Evolutionary conservation across 2,329 filamentous ascomycete genomes (phyloP), one percentile per base, ranked within the genome.

Genomic region (Apiospora phragmitis): DNA sequence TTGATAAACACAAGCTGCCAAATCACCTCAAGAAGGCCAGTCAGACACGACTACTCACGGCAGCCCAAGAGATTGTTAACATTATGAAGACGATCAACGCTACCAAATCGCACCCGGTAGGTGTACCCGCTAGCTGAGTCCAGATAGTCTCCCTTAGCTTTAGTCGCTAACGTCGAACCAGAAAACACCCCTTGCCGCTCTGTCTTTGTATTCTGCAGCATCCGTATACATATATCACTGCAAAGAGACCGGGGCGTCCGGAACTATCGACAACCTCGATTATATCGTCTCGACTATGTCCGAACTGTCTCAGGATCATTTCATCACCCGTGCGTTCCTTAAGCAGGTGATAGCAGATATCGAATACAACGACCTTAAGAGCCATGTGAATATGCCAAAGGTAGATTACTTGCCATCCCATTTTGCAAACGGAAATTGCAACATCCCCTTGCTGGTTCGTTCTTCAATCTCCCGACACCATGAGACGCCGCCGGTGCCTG

Each of bases 321-420:
- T 90, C 1, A 88, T 98, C 41, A 95, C 94, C 0, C 90, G 92
- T 62, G 93, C 93, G 0, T 97, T 97, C 78, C 84, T 97, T n/a
- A 90, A 92, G 14, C 95, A 98, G 78, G 84, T 95, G 0, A 89
- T 94, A 71, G 86, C 95, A n/a, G 95, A 98, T 75, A 88, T 97
- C 11, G 90, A 94, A 45, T 79, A 79, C 42, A 87, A 85, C 71
- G 82, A 80, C 1, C 77, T 88, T 35, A 73, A 77, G 3, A 72
- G 78, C 4, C 76, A 77, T 14, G 79, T 85, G 12, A 77, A 75
- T 11, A 73, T 85, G n/a, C 80, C 84, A 0, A 75, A 73, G 3
- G 73, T 85, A 18, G 75, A 76, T 18, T 79, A 78, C 47, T 79
- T 82, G 62, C 78, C 62, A 1, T 38, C 49, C 9, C 42, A 41